phyloP scores from a whole-genome alignment of 2,329 filamentous ascomycete species.

The Talaromyces verruculosus region DNA sequence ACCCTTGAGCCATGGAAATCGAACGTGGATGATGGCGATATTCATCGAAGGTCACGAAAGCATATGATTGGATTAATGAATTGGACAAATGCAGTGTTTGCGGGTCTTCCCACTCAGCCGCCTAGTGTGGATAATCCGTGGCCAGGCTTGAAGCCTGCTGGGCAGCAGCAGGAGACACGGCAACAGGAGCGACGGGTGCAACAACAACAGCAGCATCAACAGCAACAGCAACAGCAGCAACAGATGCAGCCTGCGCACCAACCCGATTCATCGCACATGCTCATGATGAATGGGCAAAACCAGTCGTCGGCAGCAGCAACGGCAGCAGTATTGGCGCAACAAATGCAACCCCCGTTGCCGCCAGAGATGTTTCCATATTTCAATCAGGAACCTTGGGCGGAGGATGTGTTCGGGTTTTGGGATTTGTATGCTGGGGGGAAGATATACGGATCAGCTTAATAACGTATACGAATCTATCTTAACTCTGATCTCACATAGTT shows the following conservation, averaged over 20 bases:
- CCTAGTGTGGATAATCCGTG: neutral
- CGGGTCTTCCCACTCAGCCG: neutral
- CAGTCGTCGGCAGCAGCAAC: neutral
- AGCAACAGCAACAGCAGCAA: neutral
- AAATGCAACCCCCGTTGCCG: neutral
- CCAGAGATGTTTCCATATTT: constrained; percentile 19
- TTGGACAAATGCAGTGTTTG: constrained; percentile 12
- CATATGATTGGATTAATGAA: constrained; percentile 3
- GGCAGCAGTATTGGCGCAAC: constrained; percentile 6
- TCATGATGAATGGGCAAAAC: constrained; percentile 8
- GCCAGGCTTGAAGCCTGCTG: neutral
- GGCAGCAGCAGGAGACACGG: neutral
- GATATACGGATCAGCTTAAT: neutral
- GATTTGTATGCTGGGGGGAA: constrained; percentile 4
- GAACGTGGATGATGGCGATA: neutral
- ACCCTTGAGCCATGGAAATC: constrained; percentile 10
- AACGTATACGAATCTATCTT: neutral
- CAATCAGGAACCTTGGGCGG: constrained; percentile 17
- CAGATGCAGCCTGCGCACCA: neutral
- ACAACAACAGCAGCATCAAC: neutral
- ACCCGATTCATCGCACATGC: neutral
- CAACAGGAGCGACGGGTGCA: neutral
- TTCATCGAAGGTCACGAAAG: constrained; percentile 14
- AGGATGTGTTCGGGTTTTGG: constrained; percentile 20
- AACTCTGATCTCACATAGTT: neutral